phyloP scores from a whole-genome alignment of 2,329 filamentous ascomycete genomes.

The Fusarium sulawesiense region DNA sequence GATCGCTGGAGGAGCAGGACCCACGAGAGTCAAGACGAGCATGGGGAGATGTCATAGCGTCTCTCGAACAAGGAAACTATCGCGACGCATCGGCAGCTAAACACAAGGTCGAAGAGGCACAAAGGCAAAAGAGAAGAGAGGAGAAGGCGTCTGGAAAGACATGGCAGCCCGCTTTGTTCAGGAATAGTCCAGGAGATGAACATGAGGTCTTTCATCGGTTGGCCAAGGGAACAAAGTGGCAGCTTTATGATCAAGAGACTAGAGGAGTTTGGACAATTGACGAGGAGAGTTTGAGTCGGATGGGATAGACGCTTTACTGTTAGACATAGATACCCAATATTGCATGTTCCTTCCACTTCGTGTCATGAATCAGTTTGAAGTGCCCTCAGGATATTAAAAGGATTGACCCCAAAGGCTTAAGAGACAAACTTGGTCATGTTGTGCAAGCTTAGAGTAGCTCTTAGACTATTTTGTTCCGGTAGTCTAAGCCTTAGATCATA shows the following conservation, averaged over 20 bases:
- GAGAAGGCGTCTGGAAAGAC: conserved; percentile 64
- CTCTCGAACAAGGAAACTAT: conserved; percentile 80
- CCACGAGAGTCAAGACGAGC: conserved; percentile 83
- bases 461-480: no score
- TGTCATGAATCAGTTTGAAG: no score
- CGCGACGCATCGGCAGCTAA: conserved; percentile 78
- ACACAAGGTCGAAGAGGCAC: conserved; percentile 82
- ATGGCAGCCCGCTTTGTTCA: conserved; percentile 39
- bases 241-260: conserved; percentile 25
- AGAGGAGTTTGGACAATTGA: conserved; percentile 38
- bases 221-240: conserved; percentile 16
- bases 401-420: no score
- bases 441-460: no score
- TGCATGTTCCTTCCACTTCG: no score
- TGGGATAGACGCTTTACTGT: background rate
- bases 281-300: background rate
- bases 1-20: conserved; percentile 76
- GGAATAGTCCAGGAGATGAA: background rate
- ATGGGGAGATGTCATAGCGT: conserved; percentile 81
- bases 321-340: background rate
- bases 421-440: no score
- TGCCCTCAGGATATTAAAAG: no score
- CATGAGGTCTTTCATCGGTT: conserved; percentile 27
- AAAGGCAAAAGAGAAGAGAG: conserved; percentile 77
- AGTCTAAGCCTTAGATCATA: no score